A percentile compares a stretch with the other conserved stretches of the same genome.
phyloP scores from a whole-genome alignment of 805 yeast species.

The Metschnikowia drakensbergensis region DNA sequence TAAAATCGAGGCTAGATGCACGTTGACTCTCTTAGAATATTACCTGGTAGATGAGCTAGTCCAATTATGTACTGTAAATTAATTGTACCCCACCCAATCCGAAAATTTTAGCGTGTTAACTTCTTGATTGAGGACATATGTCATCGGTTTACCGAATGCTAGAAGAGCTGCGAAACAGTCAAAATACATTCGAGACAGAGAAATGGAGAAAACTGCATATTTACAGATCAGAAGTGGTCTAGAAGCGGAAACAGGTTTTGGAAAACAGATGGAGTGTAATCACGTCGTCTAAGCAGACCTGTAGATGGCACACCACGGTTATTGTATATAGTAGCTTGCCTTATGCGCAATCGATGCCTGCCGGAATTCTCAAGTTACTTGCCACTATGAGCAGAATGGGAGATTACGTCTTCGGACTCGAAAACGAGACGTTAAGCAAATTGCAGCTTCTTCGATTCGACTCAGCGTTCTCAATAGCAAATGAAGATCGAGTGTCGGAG shows the following conservation, averaged over 20 bases:
- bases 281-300: too few relatives aligned
- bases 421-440: conserved; percentile 1
- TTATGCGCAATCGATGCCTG: not conserved
- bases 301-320: not conserved
- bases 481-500: not conserved
- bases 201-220: too few relatives aligned
- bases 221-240: too few relatives aligned
- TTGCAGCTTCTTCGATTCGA: conserved; percentile 16
- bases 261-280: too few relatives aligned
- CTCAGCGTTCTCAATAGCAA: conserved; percentile 5
- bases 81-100: not conserved
- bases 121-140: too few relatives aligned
- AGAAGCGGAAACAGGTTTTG: too few relatives aligned
- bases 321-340: not conserved
- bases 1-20: not conserved
- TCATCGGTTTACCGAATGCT: too few relatives aligned
- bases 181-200: too few relatives aligned
- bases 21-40: not conserved
- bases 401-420: conserved; percentile 11
- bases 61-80: not conserved
- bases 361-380: not conserved
- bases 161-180: too few relatives aligned
- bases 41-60: not conserved
- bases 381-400: conserved; percentile 8
- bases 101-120: too few relatives aligned